Percentiles rank a stretch among this genome's conserved stretches.
Conservation (phyloP, 73 alveolate species). For the Tetrahymena thermophila region DNA sequence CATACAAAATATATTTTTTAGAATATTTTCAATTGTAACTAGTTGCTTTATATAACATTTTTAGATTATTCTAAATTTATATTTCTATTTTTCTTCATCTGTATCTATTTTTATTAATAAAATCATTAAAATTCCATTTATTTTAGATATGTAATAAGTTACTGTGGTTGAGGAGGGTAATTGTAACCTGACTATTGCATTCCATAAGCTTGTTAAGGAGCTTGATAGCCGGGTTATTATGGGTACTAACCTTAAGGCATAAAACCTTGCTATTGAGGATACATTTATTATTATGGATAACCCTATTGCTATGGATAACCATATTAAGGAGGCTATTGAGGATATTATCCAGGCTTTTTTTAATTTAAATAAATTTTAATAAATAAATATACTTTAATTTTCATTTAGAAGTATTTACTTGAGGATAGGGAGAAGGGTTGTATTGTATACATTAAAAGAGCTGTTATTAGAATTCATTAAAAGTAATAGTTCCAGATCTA, state of each 20-base stretch:
- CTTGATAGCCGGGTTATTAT: background rate
- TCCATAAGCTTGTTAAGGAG: background rate
- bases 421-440: background rate
- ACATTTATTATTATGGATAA: background rate
- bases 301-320: background rate
- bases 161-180: background rate
- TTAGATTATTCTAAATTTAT: too few relatives aligned
- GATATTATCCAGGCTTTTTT: background rate
- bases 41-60: too few relatives aligned
- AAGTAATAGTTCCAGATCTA: background rate
- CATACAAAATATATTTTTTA: too few relatives aligned
- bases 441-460: background rate
- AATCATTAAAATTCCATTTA: background rate
- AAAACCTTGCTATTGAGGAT: background rate
- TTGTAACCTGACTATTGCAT: background rate
- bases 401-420: background rate
- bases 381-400: background rate
- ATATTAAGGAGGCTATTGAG: background rate
- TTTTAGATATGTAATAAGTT: background rate
- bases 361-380: background rate
- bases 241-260: background rate
- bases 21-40: background rate
- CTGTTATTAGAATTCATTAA: background rate
- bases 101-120: background rate
- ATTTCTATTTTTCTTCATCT: background rate